These are phyloP conservation scores for Lanmaoa pseudosensibilis DNA, from an alignment of 768 basidiomycete species.

Conservation along the genomic window DNA sequence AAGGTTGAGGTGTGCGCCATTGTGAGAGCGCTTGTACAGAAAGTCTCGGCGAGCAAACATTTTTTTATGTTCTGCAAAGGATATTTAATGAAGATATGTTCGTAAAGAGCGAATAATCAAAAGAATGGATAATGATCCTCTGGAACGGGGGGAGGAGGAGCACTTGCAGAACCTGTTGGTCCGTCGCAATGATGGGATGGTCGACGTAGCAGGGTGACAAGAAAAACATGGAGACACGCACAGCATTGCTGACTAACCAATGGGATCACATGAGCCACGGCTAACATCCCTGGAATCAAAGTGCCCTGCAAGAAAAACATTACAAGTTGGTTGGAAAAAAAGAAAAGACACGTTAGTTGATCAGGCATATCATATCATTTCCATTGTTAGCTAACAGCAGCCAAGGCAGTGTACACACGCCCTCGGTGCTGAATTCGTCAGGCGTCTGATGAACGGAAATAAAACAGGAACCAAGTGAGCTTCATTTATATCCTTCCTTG, in stretches of 20 bases:
- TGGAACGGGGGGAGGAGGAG: not conserved
- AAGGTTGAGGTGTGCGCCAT: slow-evolving; percentile 6
- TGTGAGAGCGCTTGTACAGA: slow-evolving; percentile 18
- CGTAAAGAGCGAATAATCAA: slow-evolving; percentile 25
- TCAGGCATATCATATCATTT: not conserved
- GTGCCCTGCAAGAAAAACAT: not conserved
- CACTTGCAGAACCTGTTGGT: too few relatives aligned
- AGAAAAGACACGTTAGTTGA: not conserved
- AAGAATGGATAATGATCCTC: slow-evolving; percentile 22
- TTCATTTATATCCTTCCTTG: slow-evolving; percentile 1
- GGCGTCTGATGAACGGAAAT: slow-evolving; percentile 10
- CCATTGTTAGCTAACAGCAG: not conserved
- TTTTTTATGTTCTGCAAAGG: not conserved
- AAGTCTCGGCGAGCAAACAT: slow-evolving; percentile 17
- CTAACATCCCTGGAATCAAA: not conserved
- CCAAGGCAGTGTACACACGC: not conserved
- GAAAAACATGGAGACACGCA: not conserved
- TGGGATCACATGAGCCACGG: not conserved
- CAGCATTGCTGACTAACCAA: slow-evolving; percentile 9
- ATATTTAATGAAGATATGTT: slow-evolving; percentile 2
- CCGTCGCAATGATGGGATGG: not conserved
- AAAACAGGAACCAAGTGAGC: slow-evolving; percentile 3
- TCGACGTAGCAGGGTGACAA: not conserved
- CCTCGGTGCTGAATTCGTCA: not conserved
- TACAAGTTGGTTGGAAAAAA: not conserved